Evolutionary conservation across 2,329 filamentous ascomycete genomes (phyloP).

Genomic region (Gremmenia infestans): DNA sequence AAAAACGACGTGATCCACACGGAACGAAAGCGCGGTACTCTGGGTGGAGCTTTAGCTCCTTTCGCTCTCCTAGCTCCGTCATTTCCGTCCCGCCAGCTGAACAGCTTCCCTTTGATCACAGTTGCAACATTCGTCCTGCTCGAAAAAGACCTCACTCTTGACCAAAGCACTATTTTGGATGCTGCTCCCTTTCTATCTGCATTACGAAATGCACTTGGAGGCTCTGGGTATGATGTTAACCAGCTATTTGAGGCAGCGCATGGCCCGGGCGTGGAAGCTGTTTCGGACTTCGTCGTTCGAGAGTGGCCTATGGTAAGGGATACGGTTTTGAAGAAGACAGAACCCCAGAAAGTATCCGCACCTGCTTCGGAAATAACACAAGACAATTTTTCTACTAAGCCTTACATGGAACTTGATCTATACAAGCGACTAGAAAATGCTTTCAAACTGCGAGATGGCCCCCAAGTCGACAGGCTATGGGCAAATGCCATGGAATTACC

Average conservation of each 20-base stretch:
- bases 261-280: background rate
- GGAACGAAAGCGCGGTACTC: conserved; percentile 11
- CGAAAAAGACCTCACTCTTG: conserved; percentile 2
- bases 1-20: conserved; percentile 5
- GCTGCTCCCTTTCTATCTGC: conserved; percentile 9
- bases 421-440: conserved; percentile 22
- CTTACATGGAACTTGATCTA: background rate
- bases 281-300: conserved; percentile 17
- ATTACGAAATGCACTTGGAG: conserved; percentile 9
- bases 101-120: conserved; percentile 20
- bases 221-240: conserved; percentile 8
- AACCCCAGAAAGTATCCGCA: background rate
- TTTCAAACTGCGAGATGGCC: conserved; percentile 17
- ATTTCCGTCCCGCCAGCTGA: conserved; percentile 11
- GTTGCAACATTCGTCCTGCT: conserved; percentile 27
- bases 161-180: conserved; percentile 1
- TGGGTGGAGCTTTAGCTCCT: conserved; percentile 8
- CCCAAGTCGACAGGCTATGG: conserved; percentile 24
- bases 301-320: conserved; percentile 15
- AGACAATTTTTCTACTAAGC: background rate
- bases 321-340: background rate
- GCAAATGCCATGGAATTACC: conserved; percentile 21
- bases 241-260: background rate
- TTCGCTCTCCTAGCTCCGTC: conserved; percentile 22
- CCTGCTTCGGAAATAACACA: background rate